Conservation (phyloP, 2,329 filamentous ascomycete genomes). For the Lachnellula arida region DNA sequence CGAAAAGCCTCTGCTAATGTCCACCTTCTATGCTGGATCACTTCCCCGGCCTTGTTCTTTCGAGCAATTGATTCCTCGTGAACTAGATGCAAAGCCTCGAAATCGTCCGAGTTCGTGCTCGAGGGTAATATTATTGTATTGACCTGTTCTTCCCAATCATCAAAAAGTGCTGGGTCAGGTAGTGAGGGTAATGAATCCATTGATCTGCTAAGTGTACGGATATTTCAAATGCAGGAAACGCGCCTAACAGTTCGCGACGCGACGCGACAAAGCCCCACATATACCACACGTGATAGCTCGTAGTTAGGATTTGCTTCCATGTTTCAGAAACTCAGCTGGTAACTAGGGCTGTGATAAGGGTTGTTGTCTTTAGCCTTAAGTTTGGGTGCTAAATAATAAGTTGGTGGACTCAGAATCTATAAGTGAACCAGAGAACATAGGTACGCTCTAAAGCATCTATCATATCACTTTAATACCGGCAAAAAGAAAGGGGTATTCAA, state of each 20-base stretch:
- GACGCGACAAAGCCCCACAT: background rate
- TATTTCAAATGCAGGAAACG: too few relatives aligned
- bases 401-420: too few relatives aligned
- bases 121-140: conserved; percentile 9
- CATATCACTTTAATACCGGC: too few relatives aligned
- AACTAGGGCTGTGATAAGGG: too few relatives aligned
- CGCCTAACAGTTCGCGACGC: background rate
- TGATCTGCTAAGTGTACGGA: conserved; percentile 1
- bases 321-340: too few relatives aligned
- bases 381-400: too few relatives aligned
- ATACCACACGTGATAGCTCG: too few relatives aligned
- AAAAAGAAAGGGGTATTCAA: too few relatives aligned
- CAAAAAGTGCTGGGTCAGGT: conserved; percentile 21
- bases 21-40: conserved; percentile 49
- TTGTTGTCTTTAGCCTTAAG: too few relatives aligned
- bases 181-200: conserved; percentile 23
- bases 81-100: conserved; percentile 40
- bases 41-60: conserved; percentile 40
- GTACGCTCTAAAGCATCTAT: too few relatives aligned
- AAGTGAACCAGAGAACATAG: too few relatives aligned
- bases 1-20: conserved; percentile 41
- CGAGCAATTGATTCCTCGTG: conserved; percentile 37
- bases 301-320: too few relatives aligned
- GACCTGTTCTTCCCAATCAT: conserved; percentile 22
- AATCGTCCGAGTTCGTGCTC: conserved; percentile 40